Evolutionary conservation across 1,284 basidiomycete species (phyloP), one percentile per base, ranked within the genome.

Genomic region (Ustilago nuda): DNA sequence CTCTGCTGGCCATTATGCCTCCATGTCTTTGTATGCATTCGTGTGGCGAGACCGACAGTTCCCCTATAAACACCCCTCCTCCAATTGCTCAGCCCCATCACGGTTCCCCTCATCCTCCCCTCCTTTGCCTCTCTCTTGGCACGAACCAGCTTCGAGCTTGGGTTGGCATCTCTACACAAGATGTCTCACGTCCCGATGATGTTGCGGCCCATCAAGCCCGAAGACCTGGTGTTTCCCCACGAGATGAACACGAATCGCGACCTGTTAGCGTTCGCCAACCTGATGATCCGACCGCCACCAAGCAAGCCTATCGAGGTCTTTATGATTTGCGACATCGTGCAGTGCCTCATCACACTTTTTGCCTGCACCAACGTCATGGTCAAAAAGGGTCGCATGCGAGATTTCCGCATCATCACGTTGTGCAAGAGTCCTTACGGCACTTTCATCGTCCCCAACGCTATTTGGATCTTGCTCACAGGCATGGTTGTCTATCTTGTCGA

Each of bases 401-500:
- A 56, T 5, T 9, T 62, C 0, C 52, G 48, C 2, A 8, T 69
- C 52, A 12, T 63, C 33, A 69, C 39, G 0, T 23, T 69, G 1
- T 46, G 61, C 13, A 45, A 46, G n/a, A 69, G 50, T n/a, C 32
- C 52, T 0, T 64, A 52, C 30, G 67, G 61, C 1, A 56, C 45
- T 6, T 64, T 64, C 17, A 56, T 69, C 3, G 61, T 69, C 1
- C 66, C 66, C n/a, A 69, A 69, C 45, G 66, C 61, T 13, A 46
- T 69, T n/a, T 60, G 50, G 50, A 32, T 43, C 1, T 12, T 59
- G 12, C 11, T 69, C 19, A 7, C 8, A 13, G 13, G 37, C 3
- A 33, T 52, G 1, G 27, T 23, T 8, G 4, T 60, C n/a, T 63
- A 59, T 23, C 32, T 63, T 8, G 5, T 57, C 12, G 12, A 12